A percentile compares a stretch with the other conserved stretches of the same genome.
Evolutionary conservation across 2,329 filamentous ascomycete species (phyloP).

Genomic region (Microcera coccophila): DNA sequence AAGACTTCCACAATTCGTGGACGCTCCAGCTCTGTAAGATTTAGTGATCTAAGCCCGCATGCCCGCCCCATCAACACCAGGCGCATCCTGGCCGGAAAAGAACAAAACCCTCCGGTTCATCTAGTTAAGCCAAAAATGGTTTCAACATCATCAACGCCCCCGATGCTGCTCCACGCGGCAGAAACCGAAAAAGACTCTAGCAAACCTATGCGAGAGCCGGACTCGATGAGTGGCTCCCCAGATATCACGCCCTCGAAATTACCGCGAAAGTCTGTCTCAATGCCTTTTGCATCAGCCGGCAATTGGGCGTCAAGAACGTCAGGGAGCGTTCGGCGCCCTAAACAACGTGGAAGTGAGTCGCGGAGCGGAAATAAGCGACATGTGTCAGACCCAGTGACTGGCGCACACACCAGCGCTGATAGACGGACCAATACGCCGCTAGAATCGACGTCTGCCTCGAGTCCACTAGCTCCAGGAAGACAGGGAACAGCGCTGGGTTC

Average conservation of each 20-base stretch:
- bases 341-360: conserved; percentile 47
- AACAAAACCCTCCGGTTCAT: conserved; percentile 27
- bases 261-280: conserved; percentile 53
- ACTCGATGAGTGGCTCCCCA: conserved; percentile 21
- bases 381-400: conserved; percentile 49
- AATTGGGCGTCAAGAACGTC: conserved; percentile 53
- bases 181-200: conserved; percentile 21
- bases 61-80: conserved; percentile 20
- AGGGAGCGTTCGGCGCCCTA: conserved; percentile 54
- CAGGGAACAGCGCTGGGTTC: conserved; percentile 25
- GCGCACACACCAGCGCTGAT: conserved; percentile 29
- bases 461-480: conserved; percentile 8
- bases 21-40: conserved; percentile 20
- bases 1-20: conserved; percentile 28
- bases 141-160: conserved; percentile 20
- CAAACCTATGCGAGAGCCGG: neutral
- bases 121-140: conserved; percentile 38
- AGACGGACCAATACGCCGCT: conserved; percentile 24
- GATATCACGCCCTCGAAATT: conserved; percentile 43
- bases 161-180: conserved; percentile 20
- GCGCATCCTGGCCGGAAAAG: conserved; percentile 26
- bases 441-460: conserved; percentile 21
- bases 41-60: conserved; percentile 27
- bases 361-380: conserved; percentile 46
- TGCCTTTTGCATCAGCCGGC: conserved; percentile 55